Evolutionary conservation across 2,329 filamentous ascomycete genomes (phyloP).

Genomic region (Thielaviopsis ethacetica): DNA sequence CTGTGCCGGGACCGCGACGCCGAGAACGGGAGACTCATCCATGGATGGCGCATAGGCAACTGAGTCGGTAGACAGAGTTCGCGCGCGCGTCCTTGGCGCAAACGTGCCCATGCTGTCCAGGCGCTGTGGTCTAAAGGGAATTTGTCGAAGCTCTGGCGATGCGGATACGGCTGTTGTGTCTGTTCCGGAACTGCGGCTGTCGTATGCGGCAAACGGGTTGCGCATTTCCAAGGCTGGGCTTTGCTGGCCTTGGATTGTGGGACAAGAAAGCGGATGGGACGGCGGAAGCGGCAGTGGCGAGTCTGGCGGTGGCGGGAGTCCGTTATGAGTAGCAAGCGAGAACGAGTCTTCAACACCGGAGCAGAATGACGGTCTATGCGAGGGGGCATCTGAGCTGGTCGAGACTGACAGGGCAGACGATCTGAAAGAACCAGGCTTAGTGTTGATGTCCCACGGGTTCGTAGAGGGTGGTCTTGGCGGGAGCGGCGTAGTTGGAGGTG

Average conservation of each 20-base stretch:
- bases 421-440: constrained; percentile 12
- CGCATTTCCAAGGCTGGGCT: neutral
- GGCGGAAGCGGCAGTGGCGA: neutral
- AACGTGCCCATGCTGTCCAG: neutral
- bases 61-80: neutral
- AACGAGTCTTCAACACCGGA: neutral
- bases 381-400: neutral
- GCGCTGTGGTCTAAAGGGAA: neutral
- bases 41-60: neutral
- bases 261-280: neutral
- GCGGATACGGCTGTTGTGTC: neutral
- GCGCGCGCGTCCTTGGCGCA: neutral
- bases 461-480: constrained; percentile 21
- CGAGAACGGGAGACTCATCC: constrained; percentile 5
- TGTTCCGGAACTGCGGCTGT: neutral
- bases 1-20: neutral
- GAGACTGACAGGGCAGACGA: neutral
- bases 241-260: neutral
- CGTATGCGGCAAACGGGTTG: neutral
- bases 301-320: neutral
- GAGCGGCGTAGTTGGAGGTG: constrained; percentile 6
- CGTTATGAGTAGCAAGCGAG: neutral
- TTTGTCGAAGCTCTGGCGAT: neutral
- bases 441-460: constrained; percentile 27
- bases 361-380: neutral